Conservation (phyloP, 2,329 filamentous ascomycete genomes). For the Paecilomyces niveus region DNA sequence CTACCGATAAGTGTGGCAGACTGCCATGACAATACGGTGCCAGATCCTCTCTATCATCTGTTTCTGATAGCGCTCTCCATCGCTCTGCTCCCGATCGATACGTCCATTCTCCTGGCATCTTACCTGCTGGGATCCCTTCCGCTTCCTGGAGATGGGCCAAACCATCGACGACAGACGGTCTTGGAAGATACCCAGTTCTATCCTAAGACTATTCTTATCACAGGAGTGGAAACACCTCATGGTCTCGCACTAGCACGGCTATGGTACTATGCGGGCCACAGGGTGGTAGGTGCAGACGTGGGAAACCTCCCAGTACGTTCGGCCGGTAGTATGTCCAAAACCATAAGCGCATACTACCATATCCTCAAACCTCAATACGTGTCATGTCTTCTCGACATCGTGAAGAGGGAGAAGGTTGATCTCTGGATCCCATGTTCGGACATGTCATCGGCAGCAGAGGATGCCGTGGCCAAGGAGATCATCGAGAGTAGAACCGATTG, state of each 20-base stretch:
- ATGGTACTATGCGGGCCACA: conserved; percentile 58
- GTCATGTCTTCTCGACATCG: conserved; percentile 50
- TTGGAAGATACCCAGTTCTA: conserved; percentile 29
- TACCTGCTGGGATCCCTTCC: conserved; percentile 23
- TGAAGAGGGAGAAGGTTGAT: conserved; percentile 55
- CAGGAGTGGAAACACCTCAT: conserved; percentile 66
- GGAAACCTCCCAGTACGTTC: conserved; percentile 41
- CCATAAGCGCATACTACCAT: conserved; percentile 50
- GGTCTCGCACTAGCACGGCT: conserved; percentile 59
- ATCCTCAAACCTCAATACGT: conserved; percentile 48
- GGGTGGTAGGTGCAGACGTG: conserved; percentile 66
- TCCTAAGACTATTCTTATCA: conserved; percentile 58
- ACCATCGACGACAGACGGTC: conserved; percentile 15
- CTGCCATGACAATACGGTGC: not conserved
- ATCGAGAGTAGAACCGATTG: conserved; percentile 54
- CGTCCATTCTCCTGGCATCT: conserved; percentile 35
- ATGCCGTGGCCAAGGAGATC: conserved; percentile 57
- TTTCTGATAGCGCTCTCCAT: conserved; percentile 19
- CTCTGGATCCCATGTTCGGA: conserved; percentile 70
- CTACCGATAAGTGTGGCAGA: not conserved
- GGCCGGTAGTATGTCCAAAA: conserved; percentile 52
- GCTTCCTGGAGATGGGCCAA: conserved; percentile 15
- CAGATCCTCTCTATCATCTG: conserved; percentile 9
- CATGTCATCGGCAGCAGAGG: conserved; percentile 58
- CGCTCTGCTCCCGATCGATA: conserved; percentile 43